A percentile compares a stretch with the other conserved stretches of the same genome.
phyloP scores from a whole-genome alignment of 78 protist species.

The Dictyostelium firmibasis region DNA sequence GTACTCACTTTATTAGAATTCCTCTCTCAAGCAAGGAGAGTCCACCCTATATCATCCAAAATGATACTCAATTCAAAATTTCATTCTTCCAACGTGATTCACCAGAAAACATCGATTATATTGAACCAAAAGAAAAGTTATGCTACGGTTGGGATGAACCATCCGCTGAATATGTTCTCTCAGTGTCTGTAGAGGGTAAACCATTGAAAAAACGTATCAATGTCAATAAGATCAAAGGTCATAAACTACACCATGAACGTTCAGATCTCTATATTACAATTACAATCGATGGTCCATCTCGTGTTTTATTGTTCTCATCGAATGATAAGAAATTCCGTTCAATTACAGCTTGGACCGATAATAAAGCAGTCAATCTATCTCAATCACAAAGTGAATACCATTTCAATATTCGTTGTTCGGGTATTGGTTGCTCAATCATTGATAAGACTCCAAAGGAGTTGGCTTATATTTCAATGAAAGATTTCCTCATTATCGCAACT shows the following conservation, averaged over 20 bases:
- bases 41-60: constrained; percentile 54
- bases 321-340: neutral
- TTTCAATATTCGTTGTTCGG: constrained; percentile 38
- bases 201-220: constrained; percentile 32
- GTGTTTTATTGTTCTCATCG: constrained; percentile 14
- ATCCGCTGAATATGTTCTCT: neutral
- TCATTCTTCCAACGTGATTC: constrained; percentile 31
- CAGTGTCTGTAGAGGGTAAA: constrained; percentile 18
- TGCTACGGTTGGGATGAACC: constrained; percentile 71
- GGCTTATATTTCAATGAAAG: constrained; percentile 42
- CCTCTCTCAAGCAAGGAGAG: neutral
- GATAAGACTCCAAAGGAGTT: constrained; percentile 62
- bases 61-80: constrained; percentile 25
- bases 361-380: neutral
- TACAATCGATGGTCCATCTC: constrained; percentile 32
- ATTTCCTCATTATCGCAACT: constrained; percentile 23
- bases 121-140: neutral
- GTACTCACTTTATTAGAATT: constrained; percentile 31
- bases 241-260: neutral
- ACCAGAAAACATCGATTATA: neutral
- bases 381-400: constrained; percentile 28
- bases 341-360: constrained; percentile 23
- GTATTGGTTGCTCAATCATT: constrained; percentile 66
- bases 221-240: constrained; percentile 59
- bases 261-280: constrained; percentile 13